Percentiles rank a stretch among this genome's conserved stretches.
Conservation (phyloP, 2,329 filamentous ascomycete genomes). For the Purpureocillium takamizusanense region DNA sequence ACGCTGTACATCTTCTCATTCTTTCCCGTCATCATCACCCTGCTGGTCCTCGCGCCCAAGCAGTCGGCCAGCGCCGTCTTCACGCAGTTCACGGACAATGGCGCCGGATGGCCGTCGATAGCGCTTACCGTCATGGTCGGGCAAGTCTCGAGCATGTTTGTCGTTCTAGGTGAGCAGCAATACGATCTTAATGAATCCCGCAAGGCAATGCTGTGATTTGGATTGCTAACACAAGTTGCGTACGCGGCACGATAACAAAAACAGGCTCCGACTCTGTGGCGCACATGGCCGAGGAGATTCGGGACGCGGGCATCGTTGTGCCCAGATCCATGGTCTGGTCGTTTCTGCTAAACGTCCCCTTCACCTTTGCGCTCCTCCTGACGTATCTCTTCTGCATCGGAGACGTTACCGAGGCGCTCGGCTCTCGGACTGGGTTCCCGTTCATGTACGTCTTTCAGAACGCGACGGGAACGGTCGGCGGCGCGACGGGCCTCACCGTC, state of each 20-base stretch:
- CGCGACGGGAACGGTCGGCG: slow-evolving; percentile 9
- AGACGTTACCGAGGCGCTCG: slow-evolving; percentile 5
- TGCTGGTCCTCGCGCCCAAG: slow-evolving; percentile 6
- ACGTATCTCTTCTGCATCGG: slow-evolving; percentile 13
- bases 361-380: slow-evolving; percentile 13
- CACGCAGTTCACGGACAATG: slow-evolving; percentile 6
- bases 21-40: slow-evolving; percentile 7
- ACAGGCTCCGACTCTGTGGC: slow-evolving; percentile 9
- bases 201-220: too few species aligned
- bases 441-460: slow-evolving; percentile 20
- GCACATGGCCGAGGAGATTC: slow-evolving; percentile 11
- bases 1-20: slow-evolving; percentile 8
- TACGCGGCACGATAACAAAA: not conserved
- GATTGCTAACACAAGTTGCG: too few species aligned
- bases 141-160: slow-evolving; percentile 6
- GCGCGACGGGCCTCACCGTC: slow-evolving; percentile 15
- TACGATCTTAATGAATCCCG: too few species aligned
- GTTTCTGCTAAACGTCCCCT: slow-evolving; percentile 10
- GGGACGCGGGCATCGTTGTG: slow-evolving; percentile 9
- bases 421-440: slow-evolving; percentile 11
- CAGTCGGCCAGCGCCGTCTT: slow-evolving; percentile 5
- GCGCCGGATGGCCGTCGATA: slow-evolving; percentile 6
- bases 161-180: slow-evolving; percentile 4
- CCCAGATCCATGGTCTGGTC: slow-evolving; percentile 10
- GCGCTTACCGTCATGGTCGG: slow-evolving; percentile 8